phyloP scores from a whole-genome alignment of 2,329 filamentous ascomycete genomes.

The Stemphylium vesicarium region DNA sequence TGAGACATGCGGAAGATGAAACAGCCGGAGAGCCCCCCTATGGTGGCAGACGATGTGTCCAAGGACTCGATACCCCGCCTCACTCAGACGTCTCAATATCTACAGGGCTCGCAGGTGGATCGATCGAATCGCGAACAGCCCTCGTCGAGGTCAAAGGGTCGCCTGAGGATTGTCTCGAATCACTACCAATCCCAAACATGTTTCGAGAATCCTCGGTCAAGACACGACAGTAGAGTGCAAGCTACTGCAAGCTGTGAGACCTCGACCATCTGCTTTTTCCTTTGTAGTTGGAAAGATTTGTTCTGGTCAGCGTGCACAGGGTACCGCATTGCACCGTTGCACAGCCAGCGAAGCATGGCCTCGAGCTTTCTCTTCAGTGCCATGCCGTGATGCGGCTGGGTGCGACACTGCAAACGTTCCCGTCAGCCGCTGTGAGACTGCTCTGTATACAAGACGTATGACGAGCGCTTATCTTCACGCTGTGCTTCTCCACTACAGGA shows the following conservation, averaged over 20 bases:
- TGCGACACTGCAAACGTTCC: conserved; percentile 11
- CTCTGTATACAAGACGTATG: conserved; percentile 9
- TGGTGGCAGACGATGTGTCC: conserved; percentile 20
- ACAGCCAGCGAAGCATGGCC: conserved; percentile 15
- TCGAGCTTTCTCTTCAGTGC: conserved; percentile 5
- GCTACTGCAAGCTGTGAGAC: conserved; percentile 17
- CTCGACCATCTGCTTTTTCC: conserved; percentile 13
- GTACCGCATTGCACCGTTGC: conserved; percentile 19
- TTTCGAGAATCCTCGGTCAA: conserved; percentile 6
- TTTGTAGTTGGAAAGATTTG: conserved; percentile 9
- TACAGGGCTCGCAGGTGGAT: conserved; percentile 12
- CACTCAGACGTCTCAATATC: conserved; percentile 23
- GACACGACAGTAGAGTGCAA: conserved; percentile 3
- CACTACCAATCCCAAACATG: conserved; percentile 11
- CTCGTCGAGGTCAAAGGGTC: conserved; percentile 17
- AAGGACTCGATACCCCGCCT: conserved; percentile 26
- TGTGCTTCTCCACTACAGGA: conserved; percentile 1
- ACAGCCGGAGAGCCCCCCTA: conserved; percentile 34
- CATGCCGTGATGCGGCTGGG: neutral
- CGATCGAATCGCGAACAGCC: neutral
- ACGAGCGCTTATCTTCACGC: conserved; percentile 16
- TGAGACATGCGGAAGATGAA: conserved; percentile 30
- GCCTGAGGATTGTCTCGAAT: neutral
- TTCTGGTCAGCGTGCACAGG: conserved; percentile 3
- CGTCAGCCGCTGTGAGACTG: conserved; percentile 23